Conservation (phyloP, 2,329 filamentous ascomycete species). For the Colletotrichum eleusines region DNA sequence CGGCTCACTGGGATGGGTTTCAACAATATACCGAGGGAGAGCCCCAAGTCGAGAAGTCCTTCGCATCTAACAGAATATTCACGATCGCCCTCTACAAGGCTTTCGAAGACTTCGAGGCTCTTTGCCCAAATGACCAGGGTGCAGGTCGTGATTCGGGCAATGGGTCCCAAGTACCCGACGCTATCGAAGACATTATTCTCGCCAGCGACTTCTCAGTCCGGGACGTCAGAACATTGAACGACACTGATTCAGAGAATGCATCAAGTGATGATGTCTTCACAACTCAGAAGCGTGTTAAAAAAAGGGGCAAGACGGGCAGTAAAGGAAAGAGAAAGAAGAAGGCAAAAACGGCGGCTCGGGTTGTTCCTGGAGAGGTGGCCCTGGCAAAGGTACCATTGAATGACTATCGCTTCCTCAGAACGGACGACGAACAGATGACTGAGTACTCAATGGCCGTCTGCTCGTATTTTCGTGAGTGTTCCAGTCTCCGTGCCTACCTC, state of each 20-base stretch:
- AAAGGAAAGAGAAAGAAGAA: slow-evolving; percentile 34
- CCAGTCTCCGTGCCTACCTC: slow-evolving; percentile 53
- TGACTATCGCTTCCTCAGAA: slow-evolving; percentile 58
- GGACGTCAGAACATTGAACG: neutral
- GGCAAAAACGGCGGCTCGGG: slow-evolving; percentile 46
- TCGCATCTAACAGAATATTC: slow-evolving; percentile 56
- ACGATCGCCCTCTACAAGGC: slow-evolving; percentile 54
- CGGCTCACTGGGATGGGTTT: slow-evolving; percentile 48
- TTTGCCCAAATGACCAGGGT: slow-evolving; percentile 50
- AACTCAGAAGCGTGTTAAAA: slow-evolving; percentile 38
- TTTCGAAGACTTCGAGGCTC: slow-evolving; percentile 48
- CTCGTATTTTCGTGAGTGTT: slow-evolving; percentile 53
- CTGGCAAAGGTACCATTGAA: slow-evolving; percentile 58
- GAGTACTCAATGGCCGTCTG: slow-evolving; percentile 60
- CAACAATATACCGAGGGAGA: slow-evolving; percentile 50
- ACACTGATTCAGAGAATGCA: neutral
- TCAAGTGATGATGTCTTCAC: neutral
- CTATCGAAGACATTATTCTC: neutral
- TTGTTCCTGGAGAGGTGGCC: slow-evolving; percentile 2
- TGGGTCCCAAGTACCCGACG: neutral
- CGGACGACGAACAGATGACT: slow-evolving; percentile 50
- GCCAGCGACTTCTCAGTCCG: slow-evolving; percentile 10
- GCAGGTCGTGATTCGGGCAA: neutral
- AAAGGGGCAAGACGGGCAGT: slow-evolving; percentile 27
- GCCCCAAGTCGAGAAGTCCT: slow-evolving; percentile 53